Base-by-base conservation (phyloP, 768 basidiomycete genomes). In the Glaciozyma martinii region DNA sequence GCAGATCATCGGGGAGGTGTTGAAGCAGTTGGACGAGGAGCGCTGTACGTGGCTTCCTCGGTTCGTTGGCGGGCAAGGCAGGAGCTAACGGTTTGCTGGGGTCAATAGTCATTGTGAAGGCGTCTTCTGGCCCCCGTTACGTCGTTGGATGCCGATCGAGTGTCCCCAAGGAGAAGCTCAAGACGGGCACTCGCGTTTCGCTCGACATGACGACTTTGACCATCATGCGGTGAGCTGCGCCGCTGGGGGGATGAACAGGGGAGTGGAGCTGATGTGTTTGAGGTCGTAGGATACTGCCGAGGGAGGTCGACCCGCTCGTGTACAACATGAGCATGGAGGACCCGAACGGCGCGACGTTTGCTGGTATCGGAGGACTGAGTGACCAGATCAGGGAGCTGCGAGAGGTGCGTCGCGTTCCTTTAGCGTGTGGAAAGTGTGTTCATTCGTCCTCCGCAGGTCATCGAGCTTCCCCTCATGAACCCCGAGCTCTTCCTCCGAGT, bases 281-380 rank as follows among this genome's bases (percentile, higher is more conserved):
- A n/a, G 23, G n/a, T 19, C 0, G 2, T 25, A 73, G 72, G 44
- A 94, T 98, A 59, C 80, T 99, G 25, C 95, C 95, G 6, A 84
- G 95, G 67, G 95, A 99, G 76, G 90, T 99, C 10, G 95, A 99
- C 75, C 95, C 95, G 21, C 79, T 94, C 72, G 94, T 99, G 16
- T 99, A 99, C 81, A 98, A 97, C 80, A 99, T 98, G 95, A 94
- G 90, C 69, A 80, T 95, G 74, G 95, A 99, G 77, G 94, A 98
- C 74, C 91, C 95, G 3, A 92, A 91, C 79, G 87, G 88, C 57
- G 93, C 89, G 10, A 84, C 90, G 6, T 98, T 98, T 76, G 94
- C 94, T 1, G 93, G 92, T 66, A 97, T 99, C 60, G 95, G 95
- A 73, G 95, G 95, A 27, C 78, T 99, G 62, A 83, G 87, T 52